Conservation (phyloP, 2,329 filamentous ascomycete species). For the Cladosporium phlei region DNA sequence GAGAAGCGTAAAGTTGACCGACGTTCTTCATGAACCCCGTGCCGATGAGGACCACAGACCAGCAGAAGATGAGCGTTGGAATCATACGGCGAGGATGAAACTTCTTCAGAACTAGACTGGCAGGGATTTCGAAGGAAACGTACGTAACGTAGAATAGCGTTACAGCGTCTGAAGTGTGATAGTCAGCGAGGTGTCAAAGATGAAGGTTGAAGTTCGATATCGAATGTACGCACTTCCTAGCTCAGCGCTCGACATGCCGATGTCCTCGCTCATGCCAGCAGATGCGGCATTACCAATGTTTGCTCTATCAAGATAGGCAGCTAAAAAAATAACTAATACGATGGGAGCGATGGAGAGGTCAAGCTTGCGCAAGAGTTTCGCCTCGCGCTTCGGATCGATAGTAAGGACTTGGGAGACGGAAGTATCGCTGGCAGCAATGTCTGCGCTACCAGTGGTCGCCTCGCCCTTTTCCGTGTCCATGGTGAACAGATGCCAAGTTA, state of each 20-base stretch:
- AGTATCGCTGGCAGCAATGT: not conserved
- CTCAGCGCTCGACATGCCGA: constrained; percentile 1
- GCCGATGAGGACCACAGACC: constrained; percentile 24
- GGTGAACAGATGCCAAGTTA: not conserved
- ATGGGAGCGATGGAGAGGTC: constrained; percentile 33
- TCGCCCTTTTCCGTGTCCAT: not conserved
- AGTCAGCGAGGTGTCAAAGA: not conserved
- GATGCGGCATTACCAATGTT: constrained; percentile 35
- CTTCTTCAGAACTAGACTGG: constrained; percentile 27
- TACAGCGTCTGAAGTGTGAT: not conserved
- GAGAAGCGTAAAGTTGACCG: constrained; percentile 20
- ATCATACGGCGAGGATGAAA: constrained; percentile 19
- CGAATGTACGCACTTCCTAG: not conserved
- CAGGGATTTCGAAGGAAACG: constrained; percentile 33
- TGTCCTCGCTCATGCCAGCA: constrained; percentile 27
- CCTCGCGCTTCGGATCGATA: constrained; percentile 23
- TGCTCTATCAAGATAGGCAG: constrained; percentile 32
- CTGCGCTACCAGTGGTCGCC: not conserved
- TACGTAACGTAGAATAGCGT: constrained; percentile 30
- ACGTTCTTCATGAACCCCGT: constrained; percentile 25
- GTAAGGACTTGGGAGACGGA: not conserved
- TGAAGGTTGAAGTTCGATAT: not conserved
- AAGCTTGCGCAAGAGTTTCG: constrained; percentile 29
- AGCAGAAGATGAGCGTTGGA: constrained; percentile 21
- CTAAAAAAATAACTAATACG: constrained; percentile 34